Percentiles rank a stretch among this genome's conserved stretches.
Conservation (phyloP, 1,284 basidiomycete genomes). For the Malassezia slooffiae region DNA sequence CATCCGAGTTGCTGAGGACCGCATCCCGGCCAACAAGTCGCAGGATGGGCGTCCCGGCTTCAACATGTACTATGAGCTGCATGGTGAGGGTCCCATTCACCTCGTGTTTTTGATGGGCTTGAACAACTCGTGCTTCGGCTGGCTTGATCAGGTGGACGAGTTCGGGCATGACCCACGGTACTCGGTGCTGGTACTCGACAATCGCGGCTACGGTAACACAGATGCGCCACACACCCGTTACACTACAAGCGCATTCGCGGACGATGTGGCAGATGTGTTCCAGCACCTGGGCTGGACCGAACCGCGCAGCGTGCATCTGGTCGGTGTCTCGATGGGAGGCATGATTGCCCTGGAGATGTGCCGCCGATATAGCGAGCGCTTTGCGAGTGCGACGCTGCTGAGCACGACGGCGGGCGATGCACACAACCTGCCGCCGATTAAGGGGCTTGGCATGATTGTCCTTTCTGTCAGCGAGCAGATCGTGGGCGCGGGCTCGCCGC, state of each 20-base stretch:
- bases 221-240: slow-evolving; percentile 52
- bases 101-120: slow-evolving; percentile 46
- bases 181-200: slow-evolving; percentile 69
- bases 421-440: slow-evolving; percentile 14
- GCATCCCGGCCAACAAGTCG: slow-evolving; percentile 16
- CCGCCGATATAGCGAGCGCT: slow-evolving; percentile 15
- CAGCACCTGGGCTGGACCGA: slow-evolving; percentile 60
- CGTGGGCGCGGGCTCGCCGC: slow-evolving; percentile 48
- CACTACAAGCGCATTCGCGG: slow-evolving; percentile 62
- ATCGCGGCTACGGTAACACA: slow-evolving; percentile 72
- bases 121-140: slow-evolving; percentile 45
- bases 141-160: slow-evolving; percentile 47
- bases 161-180: slow-evolving; percentile 46
- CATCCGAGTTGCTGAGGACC: slow-evolving; percentile 16
- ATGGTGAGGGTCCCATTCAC: slow-evolving; percentile 32
- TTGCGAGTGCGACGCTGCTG: slow-evolving; percentile 27
- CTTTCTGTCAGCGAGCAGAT: slow-evolving; percentile 7
- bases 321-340: slow-evolving; percentile 70
- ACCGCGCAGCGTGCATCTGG: slow-evolving; percentile 57
- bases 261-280: slow-evolving; percentile 61
- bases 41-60: slow-evolving; percentile 19
- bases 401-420: slow-evolving; percentile 33
- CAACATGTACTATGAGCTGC: slow-evolving; percentile 44
- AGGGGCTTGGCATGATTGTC: slow-evolving; percentile 47
- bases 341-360: slow-evolving; percentile 58